Percentiles rank a stretch among this genome's conserved stretches.
phyloP scores from a whole-genome alignment of 176 grass and related monocot genomes.

The Thinopyrum elongatum region DNA sequence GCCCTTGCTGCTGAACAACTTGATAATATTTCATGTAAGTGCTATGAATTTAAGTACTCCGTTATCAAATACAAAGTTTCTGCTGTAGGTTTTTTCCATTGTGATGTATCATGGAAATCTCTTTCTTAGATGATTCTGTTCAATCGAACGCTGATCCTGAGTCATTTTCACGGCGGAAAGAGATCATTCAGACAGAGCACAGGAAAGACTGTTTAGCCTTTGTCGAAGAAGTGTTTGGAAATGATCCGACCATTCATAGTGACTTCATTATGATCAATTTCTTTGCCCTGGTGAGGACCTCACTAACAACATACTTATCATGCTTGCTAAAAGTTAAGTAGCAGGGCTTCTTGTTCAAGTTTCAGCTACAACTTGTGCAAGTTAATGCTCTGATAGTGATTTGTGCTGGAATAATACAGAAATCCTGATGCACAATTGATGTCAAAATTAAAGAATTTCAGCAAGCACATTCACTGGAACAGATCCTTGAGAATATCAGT shows the following conservation, averaged over 20 bases:
- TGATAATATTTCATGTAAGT: constrained; percentile 54
- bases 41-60: neutral
- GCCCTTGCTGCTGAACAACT: constrained; percentile 53
- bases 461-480: neutral
- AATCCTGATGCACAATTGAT: neutral
- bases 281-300: constrained; percentile 65
- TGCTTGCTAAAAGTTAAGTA: neutral
- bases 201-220: constrained; percentile 71
- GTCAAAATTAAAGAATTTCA: neutral
- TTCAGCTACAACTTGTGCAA: neutral
- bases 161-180: constrained; percentile 52
- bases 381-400: neutral
- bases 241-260: constrained; percentile 26
- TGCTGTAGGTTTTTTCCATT: neutral
- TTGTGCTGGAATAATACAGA: neutral
- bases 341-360: neutral
- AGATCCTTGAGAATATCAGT: neutral
- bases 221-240: constrained; percentile 73
- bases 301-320: neutral
- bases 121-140: constrained; percentile 38
- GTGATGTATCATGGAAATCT: neutral
- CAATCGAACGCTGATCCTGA: constrained; percentile 30
- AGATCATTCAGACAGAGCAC: constrained; percentile 56
- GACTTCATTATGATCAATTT: constrained; percentile 91
- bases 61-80: neutral